These are phyloP conservation scores for Trichosporon ovoides DNA, from an alignment of 1,284 basidiomycete species.

Conservation along the genomic window DNA sequence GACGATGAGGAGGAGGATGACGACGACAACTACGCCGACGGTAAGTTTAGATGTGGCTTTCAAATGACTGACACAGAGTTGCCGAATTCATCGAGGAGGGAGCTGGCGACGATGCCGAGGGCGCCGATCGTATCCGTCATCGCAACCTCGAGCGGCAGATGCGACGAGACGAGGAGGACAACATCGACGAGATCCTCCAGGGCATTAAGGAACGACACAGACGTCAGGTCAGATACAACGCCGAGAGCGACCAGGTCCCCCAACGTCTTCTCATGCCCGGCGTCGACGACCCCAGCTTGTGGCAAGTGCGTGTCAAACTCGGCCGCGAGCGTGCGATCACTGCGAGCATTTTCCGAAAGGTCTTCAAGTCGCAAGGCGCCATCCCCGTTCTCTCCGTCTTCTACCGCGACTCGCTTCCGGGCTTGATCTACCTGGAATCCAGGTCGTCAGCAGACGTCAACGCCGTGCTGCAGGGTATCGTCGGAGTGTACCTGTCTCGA, in stretches of 20 bases:
- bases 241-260: slow-evolving; percentile 89
- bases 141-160: slow-evolving; percentile 70
- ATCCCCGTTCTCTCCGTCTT: slow-evolving; percentile 87
- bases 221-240: slow-evolving; percentile 66
- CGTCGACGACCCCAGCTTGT: slow-evolving; percentile 90
- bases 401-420: slow-evolving; percentile 88
- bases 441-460: slow-evolving; percentile 79
- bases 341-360: slow-evolving; percentile 90
- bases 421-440: slow-evolving; percentile 95
- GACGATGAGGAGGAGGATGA: slow-evolving; percentile 95
- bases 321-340: slow-evolving; percentile 90
- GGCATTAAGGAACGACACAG: slow-evolving; percentile 77
- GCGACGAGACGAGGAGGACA: slow-evolving; percentile 72
- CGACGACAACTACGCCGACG: slow-evolving; percentile 65
- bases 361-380: slow-evolving; percentile 55
- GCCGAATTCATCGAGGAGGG: slow-evolving; percentile 73
- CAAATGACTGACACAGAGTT: slow-evolving; percentile 22
- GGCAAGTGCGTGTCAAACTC: slow-evolving; percentile 89
- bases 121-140: slow-evolving; percentile 53
- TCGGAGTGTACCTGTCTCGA: slow-evolving; percentile 76
- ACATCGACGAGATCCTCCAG: slow-evolving; percentile 80
- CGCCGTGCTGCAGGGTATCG: slow-evolving; percentile 79
- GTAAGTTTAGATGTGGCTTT: slow-evolving; percentile 49
- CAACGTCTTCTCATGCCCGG: slow-evolving; percentile 95
- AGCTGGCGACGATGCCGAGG: slow-evolving; percentile 53